Percentiles rank a stretch among this genome's conserved stretches.
phyloP scores from a whole-genome alignment of 192 early-diverging fungal genomes.

The Podila clonocystis region DNA sequence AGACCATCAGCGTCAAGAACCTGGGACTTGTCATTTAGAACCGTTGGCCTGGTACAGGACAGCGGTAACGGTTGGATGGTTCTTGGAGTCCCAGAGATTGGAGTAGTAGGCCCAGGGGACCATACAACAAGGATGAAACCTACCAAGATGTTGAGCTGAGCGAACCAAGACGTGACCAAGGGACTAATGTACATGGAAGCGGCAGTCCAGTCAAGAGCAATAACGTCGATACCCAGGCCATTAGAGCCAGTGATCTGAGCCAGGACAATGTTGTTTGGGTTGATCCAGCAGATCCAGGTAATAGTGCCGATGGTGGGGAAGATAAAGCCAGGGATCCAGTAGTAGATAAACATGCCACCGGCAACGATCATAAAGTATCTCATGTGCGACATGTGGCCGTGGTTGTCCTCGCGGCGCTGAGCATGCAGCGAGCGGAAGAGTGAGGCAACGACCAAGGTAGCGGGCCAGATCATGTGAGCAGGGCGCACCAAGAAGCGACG shows the following conservation, averaged over 20 bases:
- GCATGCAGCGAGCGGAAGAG: too few species aligned
- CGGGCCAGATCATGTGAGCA: too few species aligned
- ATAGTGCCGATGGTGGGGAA: too few species aligned
- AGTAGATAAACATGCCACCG: slow-evolving; percentile 52
- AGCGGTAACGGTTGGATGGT: slow-evolving; percentile 38
- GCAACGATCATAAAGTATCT: slow-evolving; percentile 65
- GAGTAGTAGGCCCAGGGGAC: slow-evolving; percentile 54
- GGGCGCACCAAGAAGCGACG: too few species aligned
- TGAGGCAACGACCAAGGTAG: too few species aligned
- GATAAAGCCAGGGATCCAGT: too few species aligned
- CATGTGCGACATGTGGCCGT: slow-evolving; percentile 48
- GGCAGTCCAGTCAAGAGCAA: too few species aligned
- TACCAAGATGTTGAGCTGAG: slow-evolving; percentile 51
- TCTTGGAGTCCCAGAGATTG: slow-evolving; percentile 54
- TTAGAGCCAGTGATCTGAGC: too few species aligned
- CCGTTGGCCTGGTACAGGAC: slow-evolving; percentile 37
- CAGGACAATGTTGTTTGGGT: too few species aligned
- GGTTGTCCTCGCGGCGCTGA: slow-evolving; percentile 9
- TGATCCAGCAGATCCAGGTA: too few species aligned
- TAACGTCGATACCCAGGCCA: too few species aligned
- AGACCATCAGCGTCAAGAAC: slow-evolving; percentile 28
- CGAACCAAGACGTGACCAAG: slow-evolving; percentile 52
- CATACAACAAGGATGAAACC: slow-evolving; percentile 55
- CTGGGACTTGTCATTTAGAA: slow-evolving; percentile 21
- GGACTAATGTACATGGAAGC: slow-evolving; percentile 50